Evolutionary conservation across 306 rosid species (phyloP).

Genomic region (Pachyrhizus erosus): DNA sequence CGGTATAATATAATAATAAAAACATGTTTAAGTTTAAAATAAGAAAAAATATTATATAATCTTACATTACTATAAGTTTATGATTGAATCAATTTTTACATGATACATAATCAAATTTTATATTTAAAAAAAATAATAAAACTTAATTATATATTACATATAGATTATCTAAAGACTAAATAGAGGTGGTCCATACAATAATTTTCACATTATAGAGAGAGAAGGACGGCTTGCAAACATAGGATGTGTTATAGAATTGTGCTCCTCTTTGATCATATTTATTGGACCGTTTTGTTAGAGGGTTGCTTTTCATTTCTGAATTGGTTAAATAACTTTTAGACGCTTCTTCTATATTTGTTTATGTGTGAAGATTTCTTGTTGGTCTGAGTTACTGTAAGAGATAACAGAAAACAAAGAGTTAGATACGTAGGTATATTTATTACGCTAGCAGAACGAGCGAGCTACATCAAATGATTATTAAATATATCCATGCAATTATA

Average conservation of each 20-base stretch:
- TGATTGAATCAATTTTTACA: too few species aligned
- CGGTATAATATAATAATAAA: too few species aligned
- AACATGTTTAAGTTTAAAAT: too few species aligned
- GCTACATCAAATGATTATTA: background rate
- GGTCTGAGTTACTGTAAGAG: background rate
- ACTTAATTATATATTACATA: too few species aligned
- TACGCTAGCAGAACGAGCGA: background rate
- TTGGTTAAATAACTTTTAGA: background rate
- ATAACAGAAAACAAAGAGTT: background rate
- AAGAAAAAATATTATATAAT: too few species aligned
- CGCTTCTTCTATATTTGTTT: slow-evolving; percentile 6
- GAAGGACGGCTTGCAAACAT: slow-evolving; percentile 36
- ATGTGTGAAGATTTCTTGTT: background rate
- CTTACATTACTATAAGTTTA: too few species aligned
- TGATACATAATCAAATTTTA: too few species aligned
- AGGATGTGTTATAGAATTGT: slow-evolving; percentile 9
- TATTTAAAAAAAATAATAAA: too few species aligned
- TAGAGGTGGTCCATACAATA: background rate
- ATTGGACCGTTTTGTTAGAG: slow-evolving; percentile 39
- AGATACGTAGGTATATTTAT: background rate
- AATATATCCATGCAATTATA: background rate
- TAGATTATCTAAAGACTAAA: too few species aligned
- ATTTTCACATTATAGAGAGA: background rate
- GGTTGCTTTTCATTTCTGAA: background rate
- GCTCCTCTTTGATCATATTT: background rate